A percentile compares a stretch with the other conserved stretches of the same genome.
phyloP scores from a whole-genome alignment of 495 filamentous ascomycete genomes.

The Chlorociboria aeruginascens region DNA sequence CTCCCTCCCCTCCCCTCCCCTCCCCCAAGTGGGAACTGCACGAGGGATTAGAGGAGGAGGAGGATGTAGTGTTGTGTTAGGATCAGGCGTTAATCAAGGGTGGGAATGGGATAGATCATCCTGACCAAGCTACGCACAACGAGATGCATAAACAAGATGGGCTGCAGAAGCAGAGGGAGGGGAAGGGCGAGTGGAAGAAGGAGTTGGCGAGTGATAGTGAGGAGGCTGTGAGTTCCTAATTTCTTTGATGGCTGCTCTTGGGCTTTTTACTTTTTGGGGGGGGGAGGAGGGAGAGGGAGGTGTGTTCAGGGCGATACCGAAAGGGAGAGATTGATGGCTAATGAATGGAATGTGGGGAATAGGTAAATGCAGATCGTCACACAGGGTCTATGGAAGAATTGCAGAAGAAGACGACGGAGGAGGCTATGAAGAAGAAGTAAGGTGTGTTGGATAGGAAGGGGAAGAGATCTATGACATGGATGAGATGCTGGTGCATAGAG shows the following conservation, averaged over 20 bases:
- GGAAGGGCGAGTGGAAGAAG: conserved; percentile 69
- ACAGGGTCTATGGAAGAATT: conserved; percentile 23
- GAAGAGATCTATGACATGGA: too few species aligned
- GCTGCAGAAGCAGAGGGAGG: conserved; percentile 56
- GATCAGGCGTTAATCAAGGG: neutral
- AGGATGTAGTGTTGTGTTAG: too few species aligned
- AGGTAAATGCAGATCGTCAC: conserved; percentile 15
- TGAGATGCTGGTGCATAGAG: too few species aligned
- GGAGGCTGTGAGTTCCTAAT: conserved; percentile 45
- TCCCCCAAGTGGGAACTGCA: too few species aligned
- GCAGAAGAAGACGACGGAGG: conserved; percentile 38
- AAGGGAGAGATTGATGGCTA: neutral
- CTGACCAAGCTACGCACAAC: conserved; percentile 17
- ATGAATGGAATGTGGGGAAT: neutral
- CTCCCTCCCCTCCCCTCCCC: too few species aligned
- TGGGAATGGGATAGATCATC: conserved; percentile 1
- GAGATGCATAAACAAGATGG: conserved; percentile 65
- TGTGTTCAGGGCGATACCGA: neutral
- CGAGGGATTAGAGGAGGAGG: too few species aligned
- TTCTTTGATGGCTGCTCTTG: neutral
- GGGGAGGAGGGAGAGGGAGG: neutral
- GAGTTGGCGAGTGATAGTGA: conserved; percentile 73
- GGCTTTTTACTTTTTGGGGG: neutral
- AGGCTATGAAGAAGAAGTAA: conserved; percentile 32
- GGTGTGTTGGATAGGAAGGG: too few species aligned